Evolutionary conservation across 139 green algal genomes (phyloP).

Genomic region (Chlamydomonas schloesseri): DNA sequence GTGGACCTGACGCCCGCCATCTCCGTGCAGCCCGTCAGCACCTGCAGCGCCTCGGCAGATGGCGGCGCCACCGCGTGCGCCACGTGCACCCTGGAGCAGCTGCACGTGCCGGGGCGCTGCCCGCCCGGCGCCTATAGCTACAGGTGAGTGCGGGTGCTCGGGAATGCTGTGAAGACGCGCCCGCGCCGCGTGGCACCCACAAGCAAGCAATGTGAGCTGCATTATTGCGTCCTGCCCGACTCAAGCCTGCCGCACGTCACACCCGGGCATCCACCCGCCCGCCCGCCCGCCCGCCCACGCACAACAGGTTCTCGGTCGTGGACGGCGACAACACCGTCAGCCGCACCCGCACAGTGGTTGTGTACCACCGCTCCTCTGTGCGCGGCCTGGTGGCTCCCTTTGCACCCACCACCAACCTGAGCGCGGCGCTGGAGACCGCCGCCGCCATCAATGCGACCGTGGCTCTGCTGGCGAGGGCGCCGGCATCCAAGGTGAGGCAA

Average conservation of each 20-base stretch:
- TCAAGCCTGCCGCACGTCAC: too few relatives aligned
- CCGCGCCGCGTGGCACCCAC: too few relatives aligned
- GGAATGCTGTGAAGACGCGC: too few relatives aligned
- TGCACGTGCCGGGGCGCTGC: neutral
- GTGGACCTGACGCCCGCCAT: neutral
- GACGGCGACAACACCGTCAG: neutral
- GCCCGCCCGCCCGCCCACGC: too few relatives aligned
- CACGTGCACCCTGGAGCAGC: slow-evolving; percentile 14
- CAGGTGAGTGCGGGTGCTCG: too few relatives aligned
- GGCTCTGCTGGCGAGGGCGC: too few relatives aligned
- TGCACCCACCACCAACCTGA: neutral
- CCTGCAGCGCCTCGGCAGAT: neutral
- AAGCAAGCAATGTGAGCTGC: too few relatives aligned
- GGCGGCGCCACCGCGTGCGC: neutral
- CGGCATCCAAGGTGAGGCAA: too few relatives aligned
- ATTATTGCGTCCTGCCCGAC: too few relatives aligned
- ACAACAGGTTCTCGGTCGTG: slow-evolving; percentile 38
- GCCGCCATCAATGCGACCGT: neutral
- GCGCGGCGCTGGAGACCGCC: neutral
- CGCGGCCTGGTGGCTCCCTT: neutral
- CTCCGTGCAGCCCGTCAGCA: neutral
- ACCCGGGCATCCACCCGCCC: too few relatives aligned
- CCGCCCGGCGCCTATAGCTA: slow-evolving; percentile 38
- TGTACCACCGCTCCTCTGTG: slow-evolving; percentile 5
- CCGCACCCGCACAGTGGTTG: neutral